Percentiles rank a stretch among this genome's conserved stretches.
These are phyloP conservation scores for Lathyrus tuberosus DNA, from an alignment of 306 rosid species.

Conservation along the genomic window DNA sequence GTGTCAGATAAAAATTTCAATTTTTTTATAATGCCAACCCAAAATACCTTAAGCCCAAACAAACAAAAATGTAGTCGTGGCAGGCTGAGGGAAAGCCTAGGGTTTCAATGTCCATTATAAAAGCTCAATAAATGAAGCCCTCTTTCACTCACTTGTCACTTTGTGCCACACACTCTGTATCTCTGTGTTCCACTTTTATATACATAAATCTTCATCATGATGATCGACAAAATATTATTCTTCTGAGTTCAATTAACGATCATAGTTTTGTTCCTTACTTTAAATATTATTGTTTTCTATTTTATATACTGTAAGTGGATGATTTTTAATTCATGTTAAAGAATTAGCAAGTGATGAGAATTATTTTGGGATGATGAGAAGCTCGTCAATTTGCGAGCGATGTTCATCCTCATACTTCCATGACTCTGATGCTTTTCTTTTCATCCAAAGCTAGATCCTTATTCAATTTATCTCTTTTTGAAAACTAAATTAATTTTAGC, in stretches of 20 bases:
- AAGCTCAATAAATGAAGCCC: too few relatives aligned
- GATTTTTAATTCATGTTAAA: neutral
- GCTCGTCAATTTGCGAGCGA: slow-evolving; percentile 51
- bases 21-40: too few relatives aligned
- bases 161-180: neutral
- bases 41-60: too few relatives aligned
- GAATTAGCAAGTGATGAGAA: slow-evolving; percentile 53
- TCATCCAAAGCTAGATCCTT: too few relatives aligned
- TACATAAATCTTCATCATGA: neutral
- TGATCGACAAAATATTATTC: neutral
- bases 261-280: neutral
- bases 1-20: too few relatives aligned
- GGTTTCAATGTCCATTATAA: too few relatives aligned
- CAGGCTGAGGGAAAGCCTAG: too few relatives aligned
- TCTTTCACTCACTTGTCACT: too few relatives aligned
- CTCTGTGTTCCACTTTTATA: neutral
- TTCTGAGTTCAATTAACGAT: neutral
- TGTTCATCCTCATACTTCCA: slow-evolving; percentile 70
- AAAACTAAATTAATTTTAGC: too few relatives aligned
- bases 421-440: slow-evolving; percentile 62
- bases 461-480: too few relatives aligned
- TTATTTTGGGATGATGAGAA: slow-evolving; percentile 46
- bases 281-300: neutral
- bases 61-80: too few relatives aligned
- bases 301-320: too few relatives aligned